Base-by-base conservation (phyloP, 2,329 filamentous ascomycete species). In the Mycosphaerella sp. region DNA sequence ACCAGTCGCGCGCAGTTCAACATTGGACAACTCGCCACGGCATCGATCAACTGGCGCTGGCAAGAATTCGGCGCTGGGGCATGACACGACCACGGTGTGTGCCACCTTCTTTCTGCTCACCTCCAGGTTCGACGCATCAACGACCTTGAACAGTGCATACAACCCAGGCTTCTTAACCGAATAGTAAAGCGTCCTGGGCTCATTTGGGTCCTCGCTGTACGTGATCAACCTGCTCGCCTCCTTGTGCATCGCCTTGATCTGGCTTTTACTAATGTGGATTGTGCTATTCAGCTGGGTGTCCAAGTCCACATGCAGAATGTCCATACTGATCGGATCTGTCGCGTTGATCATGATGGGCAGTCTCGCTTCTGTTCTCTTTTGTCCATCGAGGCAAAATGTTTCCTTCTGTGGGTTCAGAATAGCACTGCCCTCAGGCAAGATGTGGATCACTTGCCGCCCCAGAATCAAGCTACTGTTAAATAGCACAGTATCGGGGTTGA, bases 381-480 rank as follows among this genome's bases (percentile, higher is more conserved):
- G 74, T 36, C 45, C 45, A 51, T 85, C 84, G 42, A 98, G 72
- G 69, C 93, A 98, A 69, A 93, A 93, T 0, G 89, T 79, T n/a
- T 78, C 73, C 52, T 81, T 79, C 41, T 89, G 80, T 0, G 89
- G 89, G 64, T 98, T 98, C 56, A 98, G 75, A 43, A 89, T 78
- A 12, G 90, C 93, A 43, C 90, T 63, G 75, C 94, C 94, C 75
- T 98, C 93, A 1, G 93, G 93, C 49, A 98, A 75, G 64, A 98
- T 95, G 67, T 98, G 93, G 70, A 98, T 91, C 62, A 96, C 95
- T 72, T 97, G 90, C 68, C 89, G 93, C 65, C 93, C 93, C 72
- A 95, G 79, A 58, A 98, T 97, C 64, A 97, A 79, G 17, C 90
- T 95, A 28, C 88, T 81, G 67, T 97, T 96, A 67, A 96, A 88